A percentile compares a stretch with the other conserved stretches of the same genome.
These are phyloP conservation scores for Zanthoxylum bungeanum DNA, from an alignment of 345 rosid species.

Conservation along the genomic window DNA sequence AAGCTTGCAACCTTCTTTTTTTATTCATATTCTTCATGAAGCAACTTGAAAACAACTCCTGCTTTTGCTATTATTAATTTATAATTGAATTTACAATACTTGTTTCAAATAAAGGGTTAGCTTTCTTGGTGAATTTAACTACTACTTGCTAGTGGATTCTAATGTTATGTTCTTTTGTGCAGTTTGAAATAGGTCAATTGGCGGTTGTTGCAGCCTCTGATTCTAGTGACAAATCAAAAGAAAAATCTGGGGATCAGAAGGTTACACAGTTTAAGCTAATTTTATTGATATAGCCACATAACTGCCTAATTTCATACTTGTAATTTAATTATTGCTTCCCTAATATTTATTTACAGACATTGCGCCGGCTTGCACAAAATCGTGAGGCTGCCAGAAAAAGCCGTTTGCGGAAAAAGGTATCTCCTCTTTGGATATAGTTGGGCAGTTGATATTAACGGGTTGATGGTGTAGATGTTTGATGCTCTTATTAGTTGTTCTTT, in stretches of 20 bases:
- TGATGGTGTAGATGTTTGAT: background rate
- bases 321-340: conserved; percentile 6
- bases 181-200: conserved; percentile 64
- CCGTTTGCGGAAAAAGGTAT: conserved; percentile 86
- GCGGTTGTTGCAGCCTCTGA: conserved; percentile 54
- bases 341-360: conserved; percentile 44
- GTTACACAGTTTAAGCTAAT: conserved; percentile 28
- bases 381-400: conserved; percentile 99
- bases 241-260: conserved; percentile 80
- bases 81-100: background rate
- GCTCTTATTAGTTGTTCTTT: background rate
- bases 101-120: background rate
- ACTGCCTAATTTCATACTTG: background rate
- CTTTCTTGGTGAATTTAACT: conserved; percentile 6
- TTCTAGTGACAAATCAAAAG: conserved; percentile 91
- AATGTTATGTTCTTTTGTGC: conserved; percentile 30
- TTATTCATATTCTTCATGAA: background rate
- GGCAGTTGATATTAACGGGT: background rate
- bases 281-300: background rate
- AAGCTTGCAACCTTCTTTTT: background rate
- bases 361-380: conserved; percentile 97
- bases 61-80: background rate
- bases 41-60: background rate
- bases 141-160: conserved; percentile 8
- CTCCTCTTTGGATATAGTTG: conserved; percentile 15